Percentiles rank a stretch among this genome's conserved stretches.
Conservation (phyloP, 2,329 filamentous ascomycete genomes). For the Cytospora piceae region DNA sequence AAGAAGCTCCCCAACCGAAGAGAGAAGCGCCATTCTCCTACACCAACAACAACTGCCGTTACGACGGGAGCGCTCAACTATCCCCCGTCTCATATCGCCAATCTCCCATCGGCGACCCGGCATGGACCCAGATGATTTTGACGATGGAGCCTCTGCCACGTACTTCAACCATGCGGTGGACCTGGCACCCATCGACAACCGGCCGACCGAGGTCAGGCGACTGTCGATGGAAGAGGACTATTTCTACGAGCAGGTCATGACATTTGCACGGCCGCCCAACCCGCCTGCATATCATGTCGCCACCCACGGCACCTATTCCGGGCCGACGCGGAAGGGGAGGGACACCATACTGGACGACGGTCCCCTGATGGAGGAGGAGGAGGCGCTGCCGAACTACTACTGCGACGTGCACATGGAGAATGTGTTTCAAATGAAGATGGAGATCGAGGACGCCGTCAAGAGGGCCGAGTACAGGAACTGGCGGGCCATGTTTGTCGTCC, state of each 20-base stretch:
- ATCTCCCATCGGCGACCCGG: background rate
- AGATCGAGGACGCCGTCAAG: slow-evolving; percentile 67
- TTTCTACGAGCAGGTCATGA: slow-evolving; percentile 58
- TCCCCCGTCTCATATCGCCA: too few relatives aligned
- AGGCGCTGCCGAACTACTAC: slow-evolving; percentile 59
- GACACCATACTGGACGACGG: slow-evolving; percentile 33
- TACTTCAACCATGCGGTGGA: slow-evolving; percentile 31
- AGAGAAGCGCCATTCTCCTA: slow-evolving; percentile 13
- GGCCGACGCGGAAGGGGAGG: slow-evolving; percentile 27
- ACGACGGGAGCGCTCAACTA: slow-evolving; percentile 10
- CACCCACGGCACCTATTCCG: slow-evolving; percentile 44
- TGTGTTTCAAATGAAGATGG: slow-evolving; percentile 66
- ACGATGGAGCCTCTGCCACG: slow-evolving; percentile 24
- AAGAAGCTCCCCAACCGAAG: background rate
- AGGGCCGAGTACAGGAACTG: slow-evolving; percentile 66
- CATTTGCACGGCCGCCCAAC: slow-evolving; percentile 47
- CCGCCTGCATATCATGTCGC: slow-evolving; percentile 44
- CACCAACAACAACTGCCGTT: background rate
- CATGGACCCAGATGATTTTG: slow-evolving; percentile 26
- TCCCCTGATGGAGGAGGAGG: slow-evolving; percentile 42
- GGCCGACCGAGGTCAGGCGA: slow-evolving; percentile 38
- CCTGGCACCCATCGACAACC: slow-evolving; percentile 30
- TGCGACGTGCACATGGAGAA: slow-evolving; percentile 59
- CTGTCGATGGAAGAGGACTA: slow-evolving; percentile 61
- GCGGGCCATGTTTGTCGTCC: slow-evolving; percentile 63